phyloP scores from a whole-genome alignment of 2,329 filamentous ascomycete species.

The Sclerotinia minor region DNA sequence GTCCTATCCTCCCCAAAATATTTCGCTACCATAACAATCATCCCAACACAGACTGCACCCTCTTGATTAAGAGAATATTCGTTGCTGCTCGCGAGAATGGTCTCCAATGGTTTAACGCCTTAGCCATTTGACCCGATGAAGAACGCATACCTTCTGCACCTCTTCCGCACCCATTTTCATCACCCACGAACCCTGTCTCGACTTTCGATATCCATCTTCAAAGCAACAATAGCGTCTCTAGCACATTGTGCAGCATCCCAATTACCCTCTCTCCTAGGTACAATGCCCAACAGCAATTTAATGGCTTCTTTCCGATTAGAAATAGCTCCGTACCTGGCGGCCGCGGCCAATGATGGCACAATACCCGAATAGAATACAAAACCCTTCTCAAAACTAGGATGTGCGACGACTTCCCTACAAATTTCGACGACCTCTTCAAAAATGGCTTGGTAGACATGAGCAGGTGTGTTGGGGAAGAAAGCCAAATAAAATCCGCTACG shows the following conservation, averaged over 20 bases:
- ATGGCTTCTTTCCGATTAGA: slow-evolving; percentile 9
- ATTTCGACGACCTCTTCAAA: slow-evolving; percentile 13
- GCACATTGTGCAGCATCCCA: slow-evolving; percentile 18
- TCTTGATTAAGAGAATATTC: background rate
- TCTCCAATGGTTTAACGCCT: background rate
- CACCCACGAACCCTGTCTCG: background rate
- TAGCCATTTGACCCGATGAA: background rate
- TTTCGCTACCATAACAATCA: background rate
- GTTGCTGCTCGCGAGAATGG: background rate
- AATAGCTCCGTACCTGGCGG: slow-evolving; percentile 3
- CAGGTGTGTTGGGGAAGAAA: slow-evolving; percentile 13
- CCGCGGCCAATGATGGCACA: slow-evolving; percentile 2
- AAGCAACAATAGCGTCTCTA: slow-evolving; percentile 9
- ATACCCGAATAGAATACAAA: slow-evolving; percentile 21
- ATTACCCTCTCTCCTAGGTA: slow-evolving; percentile 22
- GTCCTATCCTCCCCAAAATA: background rate
- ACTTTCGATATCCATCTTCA: slow-evolving; percentile 5
- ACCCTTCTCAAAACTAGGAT: slow-evolving; percentile 8
- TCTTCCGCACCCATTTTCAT: background rate
- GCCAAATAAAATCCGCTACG: slow-evolving; percentile 14
- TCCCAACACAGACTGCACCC: background rate
- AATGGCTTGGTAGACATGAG: background rate
- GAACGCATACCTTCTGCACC: background rate
- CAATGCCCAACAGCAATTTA: slow-evolving; percentile 13
- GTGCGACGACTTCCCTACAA: slow-evolving; percentile 1